Percentiles rank a stretch among this genome's conserved stretches.
Evolutionary conservation across 2,329 filamentous ascomycete species (phyloP).

Genomic region (Sporothrix mexicana): DNA sequence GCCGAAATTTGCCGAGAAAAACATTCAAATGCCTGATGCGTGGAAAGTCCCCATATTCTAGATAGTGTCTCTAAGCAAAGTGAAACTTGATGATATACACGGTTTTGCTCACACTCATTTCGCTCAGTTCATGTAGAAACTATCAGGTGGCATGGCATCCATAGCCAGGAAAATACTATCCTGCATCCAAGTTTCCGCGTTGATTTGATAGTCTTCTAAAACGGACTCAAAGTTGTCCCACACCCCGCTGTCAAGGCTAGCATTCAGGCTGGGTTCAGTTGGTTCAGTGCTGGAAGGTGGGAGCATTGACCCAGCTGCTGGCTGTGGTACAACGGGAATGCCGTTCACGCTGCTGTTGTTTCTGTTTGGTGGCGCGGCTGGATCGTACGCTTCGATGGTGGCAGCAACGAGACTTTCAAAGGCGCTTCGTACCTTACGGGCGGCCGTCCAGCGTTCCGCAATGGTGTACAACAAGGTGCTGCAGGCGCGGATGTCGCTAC

Average conservation of each 20-base stretch:
- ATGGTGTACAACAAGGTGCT: constrained; percentile 28
- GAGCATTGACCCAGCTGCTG: background rate
- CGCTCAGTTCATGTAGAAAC: background rate
- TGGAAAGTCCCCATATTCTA: too few relatives aligned
- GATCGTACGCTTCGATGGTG: constrained; percentile 16
- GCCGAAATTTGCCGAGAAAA: background rate
- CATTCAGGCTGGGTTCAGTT: background rate
- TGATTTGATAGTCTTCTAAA: constrained; percentile 30
- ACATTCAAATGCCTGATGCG: background rate
- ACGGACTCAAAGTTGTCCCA: constrained; percentile 32
- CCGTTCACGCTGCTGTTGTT: background rate
- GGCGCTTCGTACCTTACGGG: constrained; percentile 27
- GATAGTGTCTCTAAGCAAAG: too few relatives aligned
- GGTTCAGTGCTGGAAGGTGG: background rate
- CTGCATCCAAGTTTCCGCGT: constrained; percentile 30
- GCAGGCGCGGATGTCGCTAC: constrained; percentile 29
- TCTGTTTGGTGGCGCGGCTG: background rate
- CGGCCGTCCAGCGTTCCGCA: constrained; percentile 28
- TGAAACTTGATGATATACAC: too few relatives aligned
- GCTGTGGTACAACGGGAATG: background rate
- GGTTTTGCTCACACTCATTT: background rate
- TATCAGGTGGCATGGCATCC: constrained; percentile 16
- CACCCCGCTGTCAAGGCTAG: background rate
- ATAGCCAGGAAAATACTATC: constrained; percentile 32
- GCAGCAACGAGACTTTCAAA: constrained; percentile 30